Evolutionary conservation across 805 yeast genomes (phyloP).

Genomic region (Maudiozyma serrabonitensis): DNA sequence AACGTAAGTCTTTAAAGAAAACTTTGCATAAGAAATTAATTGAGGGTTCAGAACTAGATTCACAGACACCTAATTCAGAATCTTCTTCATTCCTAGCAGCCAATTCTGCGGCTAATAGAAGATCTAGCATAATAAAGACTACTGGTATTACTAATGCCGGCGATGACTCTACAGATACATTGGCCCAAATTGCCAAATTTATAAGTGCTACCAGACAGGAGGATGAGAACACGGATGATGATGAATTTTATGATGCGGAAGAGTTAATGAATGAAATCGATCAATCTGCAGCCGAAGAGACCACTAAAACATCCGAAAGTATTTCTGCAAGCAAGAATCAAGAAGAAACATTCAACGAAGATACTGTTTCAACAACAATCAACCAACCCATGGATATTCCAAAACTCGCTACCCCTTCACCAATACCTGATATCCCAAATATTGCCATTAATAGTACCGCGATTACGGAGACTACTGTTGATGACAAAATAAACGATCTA

Average conservation of each 20-base stretch:
- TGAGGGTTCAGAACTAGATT: conserved; percentile 25
- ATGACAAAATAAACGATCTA: neutral
- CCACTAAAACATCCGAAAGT: neutral
- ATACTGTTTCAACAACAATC: neutral
- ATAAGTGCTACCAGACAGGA: conserved; percentile 19
- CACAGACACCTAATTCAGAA: conserved; percentile 7
- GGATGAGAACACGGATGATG: conserved; percentile 32
- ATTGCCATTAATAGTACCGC: neutral
- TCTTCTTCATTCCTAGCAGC: neutral
- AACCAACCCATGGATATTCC: neutral
- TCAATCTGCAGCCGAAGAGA: neutral
- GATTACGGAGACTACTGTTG: neutral
- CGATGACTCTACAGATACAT: conserved; percentile 8
- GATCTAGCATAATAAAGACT: neutral
- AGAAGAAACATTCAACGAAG: neutral
- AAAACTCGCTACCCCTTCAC: neutral
- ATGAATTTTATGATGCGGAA: conserved; percentile 69
- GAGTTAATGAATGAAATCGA: conserved; percentile 29
- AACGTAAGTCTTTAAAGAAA: conserved; percentile 49
- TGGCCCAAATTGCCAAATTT: conserved; percentile 21
- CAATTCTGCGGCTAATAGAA: neutral
- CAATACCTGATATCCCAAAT: neutral
- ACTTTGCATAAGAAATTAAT: conserved; percentile 31
- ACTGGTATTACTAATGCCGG: neutral
- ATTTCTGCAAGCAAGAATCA: neutral